Conservation (phyloP, 2,329 filamentous ascomycete species). For the Colletotrichum aenigma region DNA sequence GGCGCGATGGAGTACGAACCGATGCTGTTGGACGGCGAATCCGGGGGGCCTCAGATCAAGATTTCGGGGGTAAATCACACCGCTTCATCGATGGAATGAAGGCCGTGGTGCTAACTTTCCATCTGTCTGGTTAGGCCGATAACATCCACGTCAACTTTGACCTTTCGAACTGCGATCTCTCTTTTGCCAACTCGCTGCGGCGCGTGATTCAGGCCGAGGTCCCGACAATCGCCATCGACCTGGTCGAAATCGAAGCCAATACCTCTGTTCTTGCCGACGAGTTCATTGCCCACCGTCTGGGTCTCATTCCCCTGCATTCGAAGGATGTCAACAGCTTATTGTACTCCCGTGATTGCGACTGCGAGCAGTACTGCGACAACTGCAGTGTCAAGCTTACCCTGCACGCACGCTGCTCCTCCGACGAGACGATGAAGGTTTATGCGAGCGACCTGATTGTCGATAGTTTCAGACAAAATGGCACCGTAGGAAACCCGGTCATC, state of each 20-base stretch:
- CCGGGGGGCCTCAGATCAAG: conserved; percentile 61
- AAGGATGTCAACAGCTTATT: conserved; percentile 82
- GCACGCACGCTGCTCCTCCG: conserved; percentile 82
- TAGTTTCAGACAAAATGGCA: conserved; percentile 72
- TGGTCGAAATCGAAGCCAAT: conserved; percentile 91
- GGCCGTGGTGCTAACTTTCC: neutral
- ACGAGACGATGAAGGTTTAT: conserved; percentile 93
- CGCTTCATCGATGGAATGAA: neutral
- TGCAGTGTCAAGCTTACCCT: conserved; percentile 87
- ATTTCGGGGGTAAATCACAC: conserved; percentile 56
- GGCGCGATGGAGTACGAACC: conserved; percentile 61
- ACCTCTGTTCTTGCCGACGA: conserved; percentile 96
- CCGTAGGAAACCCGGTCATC: conserved; percentile 82
- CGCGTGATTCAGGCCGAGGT: conserved; percentile 93
- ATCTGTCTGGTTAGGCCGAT: conserved; percentile 65
- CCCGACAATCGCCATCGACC: conserved; percentile 91
- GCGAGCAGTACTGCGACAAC: conserved; percentile 91
- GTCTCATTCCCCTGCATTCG: conserved; percentile 85
- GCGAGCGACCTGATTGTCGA: conserved; percentile 84
- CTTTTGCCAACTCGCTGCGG: conserved; percentile 91
- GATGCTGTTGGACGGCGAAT: conserved; percentile 64
- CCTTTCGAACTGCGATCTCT: conserved; percentile 85
- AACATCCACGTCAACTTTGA: conserved; percentile 87
- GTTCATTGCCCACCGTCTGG: conserved; percentile 91
- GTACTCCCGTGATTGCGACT: conserved; percentile 94